phyloP scores from a whole-genome alignment of 1,284 basidiomycete species.

The Pseudozyma tsukubaensis region DNA sequence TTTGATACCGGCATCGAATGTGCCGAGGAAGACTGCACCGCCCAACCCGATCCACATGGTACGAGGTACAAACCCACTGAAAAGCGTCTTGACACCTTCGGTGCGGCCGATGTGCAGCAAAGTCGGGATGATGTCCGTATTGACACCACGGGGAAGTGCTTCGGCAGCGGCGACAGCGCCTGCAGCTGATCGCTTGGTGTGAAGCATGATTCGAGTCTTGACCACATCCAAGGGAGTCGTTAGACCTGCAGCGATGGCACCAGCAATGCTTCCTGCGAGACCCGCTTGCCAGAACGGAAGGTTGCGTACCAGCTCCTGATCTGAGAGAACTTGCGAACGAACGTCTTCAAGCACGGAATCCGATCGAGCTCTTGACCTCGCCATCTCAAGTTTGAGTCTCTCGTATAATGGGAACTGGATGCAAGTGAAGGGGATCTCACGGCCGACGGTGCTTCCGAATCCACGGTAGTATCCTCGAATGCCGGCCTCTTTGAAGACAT shows the following conservation, averaged over 20 bases:
- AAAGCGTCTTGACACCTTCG: constrained; percentile 83
- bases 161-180: constrained; percentile 5
- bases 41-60: constrained; percentile 96
- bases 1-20: constrained; percentile 76
- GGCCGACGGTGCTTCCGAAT: constrained; percentile 80
- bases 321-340: constrained; percentile 11
- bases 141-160: constrained; percentile 43
- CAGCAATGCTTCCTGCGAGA: constrained; percentile 88
- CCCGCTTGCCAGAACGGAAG: constrained; percentile 87
- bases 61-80: constrained; percentile 87
- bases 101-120: constrained; percentile 75
- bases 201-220: constrained; percentile 97
- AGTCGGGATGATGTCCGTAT: constrained; percentile 64
- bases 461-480: constrained; percentile 81
- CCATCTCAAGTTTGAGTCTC: constrained; percentile 76
- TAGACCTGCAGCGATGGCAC: constrained; percentile 85
- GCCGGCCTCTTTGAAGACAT: constrained; percentile 75
- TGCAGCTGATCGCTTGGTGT: constrained; percentile 68
- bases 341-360: neutral
- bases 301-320: constrained; percentile 42
- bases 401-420: constrained; percentile 98
- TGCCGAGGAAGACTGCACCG: constrained; percentile 94
- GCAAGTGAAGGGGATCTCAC: constrained; percentile 97
- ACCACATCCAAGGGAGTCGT: constrained; percentile 97
- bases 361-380: constrained; percentile 28